Conservation (phyloP, 176 grass and related monocot genomes). For the Neostapfia colusana region DNA sequence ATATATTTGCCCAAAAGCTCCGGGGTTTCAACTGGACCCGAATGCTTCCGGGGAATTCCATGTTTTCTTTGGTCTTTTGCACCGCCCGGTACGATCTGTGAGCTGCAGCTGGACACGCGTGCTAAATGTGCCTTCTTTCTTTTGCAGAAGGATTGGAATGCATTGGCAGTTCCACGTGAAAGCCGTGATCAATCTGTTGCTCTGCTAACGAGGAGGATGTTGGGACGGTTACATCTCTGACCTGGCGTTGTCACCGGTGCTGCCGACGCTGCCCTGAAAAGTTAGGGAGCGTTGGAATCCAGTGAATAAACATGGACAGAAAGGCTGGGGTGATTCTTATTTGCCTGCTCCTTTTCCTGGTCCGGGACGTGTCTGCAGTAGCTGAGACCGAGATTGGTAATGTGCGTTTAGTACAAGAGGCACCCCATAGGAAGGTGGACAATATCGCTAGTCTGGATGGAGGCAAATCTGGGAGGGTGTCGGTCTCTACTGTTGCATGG, state of each 20-base stretch:
- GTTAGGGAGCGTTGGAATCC: slow-evolving; percentile 4
- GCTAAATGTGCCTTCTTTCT: slow-evolving; percentile 31
- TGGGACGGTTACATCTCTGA: slow-evolving; percentile 12
- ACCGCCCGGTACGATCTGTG: background rate
- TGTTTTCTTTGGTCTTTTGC: background rate
- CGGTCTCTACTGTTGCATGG: slow-evolving; percentile 75
- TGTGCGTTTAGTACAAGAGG: slow-evolving; percentile 42
- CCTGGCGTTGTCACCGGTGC: background rate
- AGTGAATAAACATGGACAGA: slow-evolving; percentile 51
- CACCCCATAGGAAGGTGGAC: slow-evolving; percentile 60
- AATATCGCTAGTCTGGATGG: slow-evolving; percentile 49
- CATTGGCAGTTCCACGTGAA: slow-evolving; percentile 9
- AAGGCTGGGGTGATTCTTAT: slow-evolving; percentile 34
- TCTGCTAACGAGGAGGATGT: background rate
- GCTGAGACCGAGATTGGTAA: slow-evolving; percentile 57
- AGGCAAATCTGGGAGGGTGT: slow-evolving; percentile 55
- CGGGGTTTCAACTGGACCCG: background rate
- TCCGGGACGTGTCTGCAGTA: slow-evolving; percentile 26
- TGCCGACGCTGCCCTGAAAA: slow-evolving; percentile 25
- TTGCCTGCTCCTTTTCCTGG: slow-evolving; percentile 45
- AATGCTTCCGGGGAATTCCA: background rate
- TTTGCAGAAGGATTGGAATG: slow-evolving; percentile 35
- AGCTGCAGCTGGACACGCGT: background rate
- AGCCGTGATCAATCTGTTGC: slow-evolving; percentile 18
- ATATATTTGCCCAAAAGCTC: background rate